phyloP scores from a whole-genome alignment of 495 filamentous ascomycete species.

The Massariosphaeria phaeospora region DNA sequence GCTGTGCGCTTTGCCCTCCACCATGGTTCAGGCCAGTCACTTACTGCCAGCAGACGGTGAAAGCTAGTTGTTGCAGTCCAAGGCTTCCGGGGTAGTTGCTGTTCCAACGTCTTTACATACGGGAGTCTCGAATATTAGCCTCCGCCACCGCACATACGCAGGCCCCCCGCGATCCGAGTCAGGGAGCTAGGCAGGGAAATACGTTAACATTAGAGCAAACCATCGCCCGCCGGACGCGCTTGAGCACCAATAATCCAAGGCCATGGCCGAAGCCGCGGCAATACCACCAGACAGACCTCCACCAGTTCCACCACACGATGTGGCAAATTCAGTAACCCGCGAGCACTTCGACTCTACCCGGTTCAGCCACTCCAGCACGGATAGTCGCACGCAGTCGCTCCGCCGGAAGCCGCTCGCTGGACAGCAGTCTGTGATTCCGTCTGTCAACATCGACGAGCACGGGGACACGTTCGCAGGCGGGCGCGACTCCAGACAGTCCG shows the following conservation, averaged over 20 bases:
- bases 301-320: slow-evolving; percentile 14
- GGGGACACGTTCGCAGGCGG: slow-evolving; percentile 20
- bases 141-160: background rate
- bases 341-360: slow-evolving; percentile 7
- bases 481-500: slow-evolving; percentile 28
- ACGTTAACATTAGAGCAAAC: background rate
- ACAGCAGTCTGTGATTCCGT: slow-evolving; percentile 14
- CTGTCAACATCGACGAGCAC: slow-evolving; percentile 24
- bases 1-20: background rate
- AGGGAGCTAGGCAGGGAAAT: background rate
- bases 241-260: slow-evolving; percentile 10
- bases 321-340: background rate
- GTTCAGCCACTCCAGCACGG: background rate
- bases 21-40: background rate
- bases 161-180: background rate
- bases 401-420: slow-evolving; percentile 28
- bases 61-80: too few relatives aligned
- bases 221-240: background rate
- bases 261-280: slow-evolving; percentile 23
- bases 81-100: too few relatives aligned
- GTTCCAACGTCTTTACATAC: too few relatives aligned
- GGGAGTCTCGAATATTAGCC: too few relatives aligned
- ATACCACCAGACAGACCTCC: slow-evolving; percentile 16
- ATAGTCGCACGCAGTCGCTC: slow-evolving; percentile 27
- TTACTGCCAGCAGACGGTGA: background rate